These are phyloP conservation scores for Sutorius eximius DNA, from an alignment of 1,284 basidiomycete species.

Conservation along the genomic window DNA sequence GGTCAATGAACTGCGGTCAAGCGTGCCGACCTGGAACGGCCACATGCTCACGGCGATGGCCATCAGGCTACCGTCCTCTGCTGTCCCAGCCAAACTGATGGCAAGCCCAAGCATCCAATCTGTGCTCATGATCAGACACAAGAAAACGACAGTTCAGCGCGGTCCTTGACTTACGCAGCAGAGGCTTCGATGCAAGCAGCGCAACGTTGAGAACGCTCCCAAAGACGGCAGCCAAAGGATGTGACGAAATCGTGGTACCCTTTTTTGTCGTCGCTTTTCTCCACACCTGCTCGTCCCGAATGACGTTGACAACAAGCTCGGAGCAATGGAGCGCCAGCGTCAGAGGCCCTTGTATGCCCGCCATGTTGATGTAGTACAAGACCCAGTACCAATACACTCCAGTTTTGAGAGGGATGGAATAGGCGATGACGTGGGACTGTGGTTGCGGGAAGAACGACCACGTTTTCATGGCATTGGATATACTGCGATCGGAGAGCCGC, in stretches of 20 bases:
- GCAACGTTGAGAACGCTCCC: slow-evolving; percentile 14
- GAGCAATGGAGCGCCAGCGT: slow-evolving; percentile 33
- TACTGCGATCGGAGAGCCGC: slow-evolving; percentile 12
- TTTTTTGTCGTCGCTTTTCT: slow-evolving; percentile 17
- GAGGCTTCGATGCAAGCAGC: slow-evolving; percentile 24
- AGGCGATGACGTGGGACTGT: slow-evolving; percentile 25
- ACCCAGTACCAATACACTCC: slow-evolving; percentile 27
- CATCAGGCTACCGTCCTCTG: slow-evolving; percentile 11
- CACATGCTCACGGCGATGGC: slow-evolving; percentile 28
- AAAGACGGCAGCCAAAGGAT: slow-evolving; percentile 27
- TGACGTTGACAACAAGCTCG: slow-evolving; percentile 32
- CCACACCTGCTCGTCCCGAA: slow-evolving; percentile 32
- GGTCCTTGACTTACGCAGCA: slow-evolving; percentile 25
- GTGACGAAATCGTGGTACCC: slow-evolving; percentile 15
- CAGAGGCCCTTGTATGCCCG: slow-evolving; percentile 28
- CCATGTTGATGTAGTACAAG: slow-evolving; percentile 30
- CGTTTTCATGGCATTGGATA: slow-evolving; percentile 6
- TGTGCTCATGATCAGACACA: slow-evolving; percentile 3
- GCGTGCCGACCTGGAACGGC: slow-evolving; percentile 26
- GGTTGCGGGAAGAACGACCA: slow-evolving; percentile 33
- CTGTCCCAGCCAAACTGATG: slow-evolving; percentile 18
- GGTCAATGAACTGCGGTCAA: not conserved
- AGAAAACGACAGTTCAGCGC: too few relatives aligned
- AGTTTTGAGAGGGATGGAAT: slow-evolving; percentile 22
- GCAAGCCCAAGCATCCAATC: slow-evolving; percentile 38